Evolutionary conservation across 2,329 filamentous ascomycete species (phyloP).

Genomic region (Aspergillus candidus): DNA sequence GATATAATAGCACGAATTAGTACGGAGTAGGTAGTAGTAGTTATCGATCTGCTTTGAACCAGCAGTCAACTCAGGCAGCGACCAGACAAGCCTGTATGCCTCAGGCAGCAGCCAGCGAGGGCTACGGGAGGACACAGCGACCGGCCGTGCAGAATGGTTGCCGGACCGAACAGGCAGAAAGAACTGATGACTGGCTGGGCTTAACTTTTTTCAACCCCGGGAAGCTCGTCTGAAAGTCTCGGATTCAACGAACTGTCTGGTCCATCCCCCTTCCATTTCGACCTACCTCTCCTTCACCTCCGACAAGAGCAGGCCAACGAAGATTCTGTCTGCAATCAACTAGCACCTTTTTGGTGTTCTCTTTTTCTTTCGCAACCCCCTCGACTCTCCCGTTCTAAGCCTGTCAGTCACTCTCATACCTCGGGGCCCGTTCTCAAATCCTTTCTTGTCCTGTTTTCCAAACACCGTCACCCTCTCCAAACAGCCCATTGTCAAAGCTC

Average conservation of each 20-base stretch:
- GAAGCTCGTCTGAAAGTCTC: constrained; percentile 3
- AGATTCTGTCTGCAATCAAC: too few relatives aligned
- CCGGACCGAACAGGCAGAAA: constrained; percentile 19
- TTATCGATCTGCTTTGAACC: too few relatives aligned
- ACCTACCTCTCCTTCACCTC: constrained; percentile 2
- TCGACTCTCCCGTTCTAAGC: constrained; percentile 17
- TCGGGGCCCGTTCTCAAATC: constrained; percentile 25
- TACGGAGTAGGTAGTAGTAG: too few relatives aligned
- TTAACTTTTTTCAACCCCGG: constrained; percentile 31
- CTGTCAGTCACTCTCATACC: constrained; percentile 13
- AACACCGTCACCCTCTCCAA: constrained; percentile 19
- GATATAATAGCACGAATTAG: too few relatives aligned
- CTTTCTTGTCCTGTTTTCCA: constrained; percentile 19
- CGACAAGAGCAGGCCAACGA: constrained; percentile 18
- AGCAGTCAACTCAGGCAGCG: too few relatives aligned
- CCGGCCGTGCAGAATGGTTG: constrained; percentile 25
- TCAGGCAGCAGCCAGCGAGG: too few relatives aligned
- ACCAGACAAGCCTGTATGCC: too few relatives aligned
- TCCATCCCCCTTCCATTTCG: constrained; percentile 16
- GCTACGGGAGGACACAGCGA: too few relatives aligned
- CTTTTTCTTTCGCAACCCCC: constrained; percentile 6
- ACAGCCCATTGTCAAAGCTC: constrained; percentile 21
- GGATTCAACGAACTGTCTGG: constrained; percentile 8
- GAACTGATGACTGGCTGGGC: too few relatives aligned
- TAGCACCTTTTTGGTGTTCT: constrained; percentile 1